Conservation (phyloP, 768 basidiomycete genomes). For the Suillus sp. region DNA sequence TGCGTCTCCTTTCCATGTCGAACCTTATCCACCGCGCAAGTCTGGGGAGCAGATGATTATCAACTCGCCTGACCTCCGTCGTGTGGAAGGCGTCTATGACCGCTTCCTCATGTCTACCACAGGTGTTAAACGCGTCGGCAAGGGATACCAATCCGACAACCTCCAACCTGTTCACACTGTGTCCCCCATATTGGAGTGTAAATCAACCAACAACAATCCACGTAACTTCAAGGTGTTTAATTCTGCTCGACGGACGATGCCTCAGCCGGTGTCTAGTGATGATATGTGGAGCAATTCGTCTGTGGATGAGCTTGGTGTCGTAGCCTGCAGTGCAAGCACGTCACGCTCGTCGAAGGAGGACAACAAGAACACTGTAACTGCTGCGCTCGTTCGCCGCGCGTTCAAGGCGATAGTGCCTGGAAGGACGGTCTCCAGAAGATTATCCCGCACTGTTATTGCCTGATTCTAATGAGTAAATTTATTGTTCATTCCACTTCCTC, state of each 20-base stretch:
- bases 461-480: conserved; percentile 19
- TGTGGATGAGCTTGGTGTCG: conserved; percentile 68
- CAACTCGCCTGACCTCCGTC: conserved; percentile 60
- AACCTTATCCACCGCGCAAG: conserved; percentile 60
- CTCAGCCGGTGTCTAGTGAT: conserved; percentile 71
- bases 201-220: conserved; percentile 17
- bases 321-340: conserved; percentile 39
- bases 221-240: conserved; percentile 34
- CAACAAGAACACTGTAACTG: conserved; percentile 46
- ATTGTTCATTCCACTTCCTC: conserved; percentile 10
- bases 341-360: conserved; percentile 45
- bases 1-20: conserved; percentile 62
- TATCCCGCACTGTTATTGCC: conserved; percentile 42
- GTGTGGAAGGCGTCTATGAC: conserved; percentile 77
- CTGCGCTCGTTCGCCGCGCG: conserved; percentile 65
- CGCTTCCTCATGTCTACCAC: conserved; percentile 81
- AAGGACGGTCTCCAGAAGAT: conserved; percentile 53
- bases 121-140: conserved; percentile 77
- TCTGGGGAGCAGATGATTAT: conserved; percentile 38
- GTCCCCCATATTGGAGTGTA: conserved; percentile 25
- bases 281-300: conserved; percentile 51
- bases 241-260: conserved; percentile 56
- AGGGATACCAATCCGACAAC: conserved; percentile 79
- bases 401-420: conserved; percentile 76
- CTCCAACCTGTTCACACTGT: conserved; percentile 43